Evolutionary conservation across 2,329 filamentous ascomycete genomes (phyloP).

Genomic region (Aspergillus aculeatus): DNA sequence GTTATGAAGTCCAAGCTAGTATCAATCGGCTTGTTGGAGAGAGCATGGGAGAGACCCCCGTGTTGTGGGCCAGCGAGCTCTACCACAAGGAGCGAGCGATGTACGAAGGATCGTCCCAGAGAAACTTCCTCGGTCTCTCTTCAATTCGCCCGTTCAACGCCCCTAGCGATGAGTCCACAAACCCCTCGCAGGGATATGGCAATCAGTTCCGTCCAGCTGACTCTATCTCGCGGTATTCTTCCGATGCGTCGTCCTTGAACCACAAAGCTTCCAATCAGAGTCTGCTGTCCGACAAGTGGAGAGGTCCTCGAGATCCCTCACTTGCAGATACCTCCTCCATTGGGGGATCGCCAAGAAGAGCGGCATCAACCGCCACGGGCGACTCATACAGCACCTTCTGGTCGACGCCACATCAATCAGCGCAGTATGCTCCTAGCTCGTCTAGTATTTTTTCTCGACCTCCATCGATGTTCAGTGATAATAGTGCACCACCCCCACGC

Average conservation of each 20-base stretch:
- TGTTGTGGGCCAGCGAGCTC: slow-evolving; percentile 88
- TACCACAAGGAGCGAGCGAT: slow-evolving; percentile 67
- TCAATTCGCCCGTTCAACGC: slow-evolving; percentile 37
- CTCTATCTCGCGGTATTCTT: slow-evolving; percentile 29
- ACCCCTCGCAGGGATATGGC: slow-evolving; percentile 28
- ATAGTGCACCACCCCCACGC: slow-evolving; percentile 31
- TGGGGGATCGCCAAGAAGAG: slow-evolving; percentile 62
- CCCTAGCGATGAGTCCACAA: slow-evolving; percentile 45
- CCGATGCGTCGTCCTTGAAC: slow-evolving; percentile 36
- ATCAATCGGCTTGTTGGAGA: slow-evolving; percentile 83
- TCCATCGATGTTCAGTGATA: slow-evolving; percentile 44
- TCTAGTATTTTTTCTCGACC: slow-evolving; percentile 55
- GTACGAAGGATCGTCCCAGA: slow-evolving; percentile 42
- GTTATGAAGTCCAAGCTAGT: slow-evolving; percentile 82
- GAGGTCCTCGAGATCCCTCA: slow-evolving; percentile 56
- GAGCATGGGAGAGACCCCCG: slow-evolving; percentile 77
- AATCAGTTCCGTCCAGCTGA: slow-evolving; percentile 32
- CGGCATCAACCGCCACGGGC: slow-evolving; percentile 67
- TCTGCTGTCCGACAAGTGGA: slow-evolving; percentile 67
- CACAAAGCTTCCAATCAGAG: slow-evolving; percentile 69
- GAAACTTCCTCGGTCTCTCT: slow-evolving; percentile 37
- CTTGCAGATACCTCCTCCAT: slow-evolving; percentile 61
- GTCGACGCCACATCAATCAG: slow-evolving; percentile 75
- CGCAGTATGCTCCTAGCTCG: slow-evolving; percentile 62
- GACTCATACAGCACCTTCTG: slow-evolving; percentile 81